Conservation (phyloP, 495 filamentous ascomycete genomes). For the Stereocaulon alpinum region DNA sequence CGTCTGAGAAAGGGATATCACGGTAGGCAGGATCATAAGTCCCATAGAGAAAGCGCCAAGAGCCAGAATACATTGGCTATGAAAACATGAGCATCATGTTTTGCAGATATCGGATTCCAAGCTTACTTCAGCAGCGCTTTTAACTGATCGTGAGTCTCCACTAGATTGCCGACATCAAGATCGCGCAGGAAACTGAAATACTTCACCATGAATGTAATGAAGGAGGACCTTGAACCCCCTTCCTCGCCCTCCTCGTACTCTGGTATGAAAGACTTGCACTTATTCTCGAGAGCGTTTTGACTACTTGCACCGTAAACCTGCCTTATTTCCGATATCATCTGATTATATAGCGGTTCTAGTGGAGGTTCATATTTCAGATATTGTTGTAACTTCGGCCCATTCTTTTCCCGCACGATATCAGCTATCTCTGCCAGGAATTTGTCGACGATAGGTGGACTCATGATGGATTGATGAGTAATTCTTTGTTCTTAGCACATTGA, state of each 20-base stretch:
- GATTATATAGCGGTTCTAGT: slow-evolving; percentile 51
- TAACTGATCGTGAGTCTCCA: slow-evolving; percentile 64
- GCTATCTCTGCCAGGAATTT: slow-evolving; percentile 47
- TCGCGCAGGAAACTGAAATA: slow-evolving; percentile 74
- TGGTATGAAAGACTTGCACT: slow-evolving; percentile 46
- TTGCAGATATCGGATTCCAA: neutral
- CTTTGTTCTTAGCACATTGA: too few species aligned
- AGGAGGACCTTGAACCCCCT: slow-evolving; percentile 60
- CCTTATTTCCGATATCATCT: slow-evolving; percentile 57
- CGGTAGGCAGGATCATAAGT: slow-evolving; percentile 63
- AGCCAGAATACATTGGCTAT: slow-evolving; percentile 67
- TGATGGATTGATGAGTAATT: neutral
- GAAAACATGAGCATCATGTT: neutral
- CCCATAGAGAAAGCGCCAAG: slow-evolving; percentile 61
- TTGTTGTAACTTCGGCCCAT: slow-evolving; percentile 45
- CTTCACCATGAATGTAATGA: slow-evolving; percentile 63
- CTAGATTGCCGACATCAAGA: slow-evolving; percentile 60
- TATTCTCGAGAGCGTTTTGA: slow-evolving; percentile 46
- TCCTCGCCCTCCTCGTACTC: slow-evolving; percentile 43
- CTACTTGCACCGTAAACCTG: slow-evolving; percentile 41
- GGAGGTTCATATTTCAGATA: slow-evolving; percentile 57
- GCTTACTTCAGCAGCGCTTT: slow-evolving; percentile 62
- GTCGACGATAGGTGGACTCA: slow-evolving; percentile 40
- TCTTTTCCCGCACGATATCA: slow-evolving; percentile 41
- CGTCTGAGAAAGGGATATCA: slow-evolving; percentile 63